phyloP scores from a whole-genome alignment of 1,139 yeast genomes.

The Saccharomyces pastorianus region DNA sequence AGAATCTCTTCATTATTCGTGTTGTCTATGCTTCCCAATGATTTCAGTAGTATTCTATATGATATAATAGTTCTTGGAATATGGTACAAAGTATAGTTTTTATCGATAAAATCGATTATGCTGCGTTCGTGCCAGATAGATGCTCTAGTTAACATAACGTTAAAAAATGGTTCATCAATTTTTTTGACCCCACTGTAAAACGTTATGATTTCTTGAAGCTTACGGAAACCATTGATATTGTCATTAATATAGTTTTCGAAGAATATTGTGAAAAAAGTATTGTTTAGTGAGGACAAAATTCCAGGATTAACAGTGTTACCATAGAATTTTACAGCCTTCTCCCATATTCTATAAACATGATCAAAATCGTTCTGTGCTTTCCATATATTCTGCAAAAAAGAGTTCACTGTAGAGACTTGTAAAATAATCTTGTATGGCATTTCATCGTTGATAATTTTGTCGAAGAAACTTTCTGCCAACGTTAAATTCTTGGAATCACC shows the following conservation, averaged over 20 bases:
- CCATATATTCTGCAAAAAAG: conserved; percentile 57
- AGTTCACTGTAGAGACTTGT: conserved; percentile 67
- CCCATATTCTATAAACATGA: conserved; percentile 32
- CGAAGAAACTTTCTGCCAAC: conserved; percentile 64
- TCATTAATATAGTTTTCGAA: conserved; percentile 50
- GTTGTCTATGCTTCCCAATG: conserved; percentile 52
- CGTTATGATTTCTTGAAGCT: conserved; percentile 37
- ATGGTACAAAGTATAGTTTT: conserved; percentile 49
- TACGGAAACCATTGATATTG: conserved; percentile 43
- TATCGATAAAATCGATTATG: conserved; percentile 54
- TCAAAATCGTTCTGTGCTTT: conserved; percentile 48
- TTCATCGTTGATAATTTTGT: conserved; percentile 52
- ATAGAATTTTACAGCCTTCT: conserved; percentile 39
- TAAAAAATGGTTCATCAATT: conserved; percentile 71
- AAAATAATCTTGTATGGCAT: conserved; percentile 65
- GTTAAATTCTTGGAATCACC: conserved; percentile 68
- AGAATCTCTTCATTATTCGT: conserved; percentile 47
- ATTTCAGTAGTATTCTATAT: conserved; percentile 66
- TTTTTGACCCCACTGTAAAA: conserved; percentile 48
- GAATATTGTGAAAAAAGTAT: conserved; percentile 57
- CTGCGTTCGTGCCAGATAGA: conserved; percentile 60
- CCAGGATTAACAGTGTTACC: conserved; percentile 50
- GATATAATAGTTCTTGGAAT: conserved; percentile 66
- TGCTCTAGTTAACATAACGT: conserved; percentile 61
- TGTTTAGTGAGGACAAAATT: conserved; percentile 57